Evolutionary conservation across 345 rosid genomes (phyloP).

Genomic region (Camelina neglecta): DNA sequence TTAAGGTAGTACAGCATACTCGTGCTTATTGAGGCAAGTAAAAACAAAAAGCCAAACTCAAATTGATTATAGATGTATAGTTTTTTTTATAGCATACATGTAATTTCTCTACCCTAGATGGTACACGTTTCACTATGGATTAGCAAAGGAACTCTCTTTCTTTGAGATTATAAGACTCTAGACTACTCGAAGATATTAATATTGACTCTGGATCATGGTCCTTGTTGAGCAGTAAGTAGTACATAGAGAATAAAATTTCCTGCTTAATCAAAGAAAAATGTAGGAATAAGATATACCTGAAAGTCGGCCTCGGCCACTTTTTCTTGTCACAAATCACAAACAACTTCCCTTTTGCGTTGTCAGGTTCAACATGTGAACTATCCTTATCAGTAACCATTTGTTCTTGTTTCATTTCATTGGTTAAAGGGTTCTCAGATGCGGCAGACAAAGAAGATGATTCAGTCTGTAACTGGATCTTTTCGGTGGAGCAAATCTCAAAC

Average conservation of each 20-base stretch:
- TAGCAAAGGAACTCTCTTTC: not conserved
- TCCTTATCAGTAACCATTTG: not conserved
- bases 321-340: no score
- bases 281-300: no score
- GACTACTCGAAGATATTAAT: not conserved
- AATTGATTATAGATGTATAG: not conserved
- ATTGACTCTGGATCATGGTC: not conserved
- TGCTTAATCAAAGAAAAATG: no score
- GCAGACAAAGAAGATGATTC: slow-evolving; percentile 46
- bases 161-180: not conserved
- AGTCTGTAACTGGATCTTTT: slow-evolving; percentile 12
- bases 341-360: no score
- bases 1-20: not conserved
- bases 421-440: slow-evolving; percentile 43
- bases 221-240: not conserved
- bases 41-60: not conserved
- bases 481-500: slow-evolving; percentile 1
- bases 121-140: not conserved
- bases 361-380: no score
- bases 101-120: not conserved
- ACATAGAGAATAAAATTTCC: no score
- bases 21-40: not conserved
- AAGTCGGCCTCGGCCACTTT: no score
- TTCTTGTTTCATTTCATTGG: not conserved
- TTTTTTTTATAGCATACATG: not conserved